Evolutionary conservation across 2,329 filamentous ascomycete species (phyloP).

Genomic region (Talaromyces sp.): DNA sequence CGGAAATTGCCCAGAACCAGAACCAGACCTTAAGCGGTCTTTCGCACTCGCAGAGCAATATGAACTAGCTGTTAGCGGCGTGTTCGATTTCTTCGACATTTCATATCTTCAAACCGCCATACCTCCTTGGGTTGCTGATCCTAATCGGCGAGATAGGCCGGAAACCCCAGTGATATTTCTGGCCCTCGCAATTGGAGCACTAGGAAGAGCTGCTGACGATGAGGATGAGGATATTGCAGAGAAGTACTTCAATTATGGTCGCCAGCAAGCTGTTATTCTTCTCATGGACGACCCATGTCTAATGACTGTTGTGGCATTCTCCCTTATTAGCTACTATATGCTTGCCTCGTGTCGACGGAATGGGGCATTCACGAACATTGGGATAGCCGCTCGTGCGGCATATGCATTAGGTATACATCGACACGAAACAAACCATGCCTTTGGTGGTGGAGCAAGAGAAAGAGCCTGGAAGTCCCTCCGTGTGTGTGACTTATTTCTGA

Average conservation of each 20-base stretch:
- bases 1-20: conserved; percentile 16
- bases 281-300: conserved; percentile 45
- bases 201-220: conserved; percentile 33
- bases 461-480: conserved; percentile 54
- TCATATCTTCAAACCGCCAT: conserved; percentile 27
- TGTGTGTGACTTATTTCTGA: conserved; percentile 52
- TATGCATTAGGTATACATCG: conserved; percentile 54
- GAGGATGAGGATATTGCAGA: conserved; percentile 35
- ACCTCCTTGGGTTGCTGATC: conserved; percentile 29
- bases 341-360: conserved; percentile 52
- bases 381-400: conserved; percentile 51
- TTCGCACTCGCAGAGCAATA: conserved; percentile 33
- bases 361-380: conserved; percentile 52
- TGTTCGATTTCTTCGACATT: conserved; percentile 34
- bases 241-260: conserved; percentile 35
- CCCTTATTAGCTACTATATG: conserved; percentile 53
- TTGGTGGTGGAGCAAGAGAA: conserved; percentile 37
- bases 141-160: background rate
- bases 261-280: conserved; percentile 31
- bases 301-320: conserved; percentile 51
- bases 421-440: conserved; percentile 45
- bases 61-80: conserved; percentile 25
- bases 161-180: background rate
- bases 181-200: background rate
- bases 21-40: conserved; percentile 26